phyloP scores from a whole-genome alignment of 306 rosid genomes.

The Lithocarpus polystachyus region DNA sequence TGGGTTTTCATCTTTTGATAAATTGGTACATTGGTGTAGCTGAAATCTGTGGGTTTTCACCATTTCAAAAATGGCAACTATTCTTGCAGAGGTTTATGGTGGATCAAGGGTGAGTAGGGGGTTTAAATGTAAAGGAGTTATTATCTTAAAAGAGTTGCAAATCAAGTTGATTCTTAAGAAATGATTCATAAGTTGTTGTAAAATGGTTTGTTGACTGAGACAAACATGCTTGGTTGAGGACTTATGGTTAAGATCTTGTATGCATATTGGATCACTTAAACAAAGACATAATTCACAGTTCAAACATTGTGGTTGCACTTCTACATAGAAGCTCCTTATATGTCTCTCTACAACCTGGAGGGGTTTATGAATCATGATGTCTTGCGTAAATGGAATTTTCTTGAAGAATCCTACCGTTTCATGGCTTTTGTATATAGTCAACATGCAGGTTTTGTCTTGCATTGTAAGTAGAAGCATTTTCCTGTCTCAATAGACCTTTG shows the following conservation, averaged over 20 bases:
- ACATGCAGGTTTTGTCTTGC: neutral
- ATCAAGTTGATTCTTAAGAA: neutral
- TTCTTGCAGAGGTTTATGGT: conserved; percentile 75
- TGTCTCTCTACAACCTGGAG: neutral
- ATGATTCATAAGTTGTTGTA: neutral
- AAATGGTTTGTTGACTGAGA: neutral
- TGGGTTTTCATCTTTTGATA: too few species aligned
- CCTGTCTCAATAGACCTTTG: too few species aligned
- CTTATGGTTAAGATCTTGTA: neutral
- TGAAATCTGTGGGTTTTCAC: conserved; percentile 36
- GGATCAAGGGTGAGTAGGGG: conserved; percentile 14
- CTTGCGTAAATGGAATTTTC: too few species aligned
- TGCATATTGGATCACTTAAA: neutral
- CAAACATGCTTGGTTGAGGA: neutral
- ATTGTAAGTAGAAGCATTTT: too few species aligned
- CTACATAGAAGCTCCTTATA: neutral
- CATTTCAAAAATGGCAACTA: conserved; percentile 60
- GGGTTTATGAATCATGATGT: neutral
- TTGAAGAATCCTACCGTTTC: neutral
- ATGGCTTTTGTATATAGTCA: neutral
- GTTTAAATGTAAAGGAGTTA: neutral
- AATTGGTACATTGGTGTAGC: too few species aligned
- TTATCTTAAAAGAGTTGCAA: neutral
- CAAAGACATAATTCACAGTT: neutral
- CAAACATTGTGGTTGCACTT: neutral